These are phyloP conservation scores for Penicillium sp. DNA, from an alignment of 2,329 filamentous ascomycete genomes.

Conservation along the genomic window DNA sequence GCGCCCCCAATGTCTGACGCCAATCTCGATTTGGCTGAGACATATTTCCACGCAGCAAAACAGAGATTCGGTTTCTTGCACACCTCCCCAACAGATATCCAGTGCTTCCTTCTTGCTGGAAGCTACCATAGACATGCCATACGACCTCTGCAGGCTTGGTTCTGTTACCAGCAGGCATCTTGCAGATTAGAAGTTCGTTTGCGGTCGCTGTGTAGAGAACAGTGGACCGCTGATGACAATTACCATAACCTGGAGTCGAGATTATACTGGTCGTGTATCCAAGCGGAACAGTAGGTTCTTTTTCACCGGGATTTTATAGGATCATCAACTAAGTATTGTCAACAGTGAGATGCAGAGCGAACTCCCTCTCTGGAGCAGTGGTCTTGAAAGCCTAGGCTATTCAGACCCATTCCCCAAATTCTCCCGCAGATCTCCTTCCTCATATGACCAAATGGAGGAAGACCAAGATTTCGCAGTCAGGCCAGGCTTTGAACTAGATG, in stretches of 20 bases:
- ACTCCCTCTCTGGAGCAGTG: constrained; percentile 24
- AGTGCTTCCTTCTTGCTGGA: constrained; percentile 25
- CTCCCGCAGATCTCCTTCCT: constrained; percentile 7
- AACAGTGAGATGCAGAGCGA: constrained; percentile 25
- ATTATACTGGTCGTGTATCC: constrained; percentile 29
- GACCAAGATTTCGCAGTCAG: constrained; percentile 2
- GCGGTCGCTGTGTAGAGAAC: constrained; percentile 22
- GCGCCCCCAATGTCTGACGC: constrained; percentile 17
- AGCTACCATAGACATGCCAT: constrained; percentile 23
- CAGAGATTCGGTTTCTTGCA: constrained; percentile 24
- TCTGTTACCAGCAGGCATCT: constrained; percentile 26
- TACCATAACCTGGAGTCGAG: constrained; percentile 25
- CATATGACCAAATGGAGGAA: constrained; percentile 15
- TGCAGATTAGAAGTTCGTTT: constrained; percentile 25
- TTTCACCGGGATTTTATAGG: background rate
- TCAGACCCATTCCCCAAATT: constrained; percentile 23
- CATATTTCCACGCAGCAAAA: constrained; percentile 25
- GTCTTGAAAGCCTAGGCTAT: constrained; percentile 21
- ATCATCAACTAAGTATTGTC: background rate
- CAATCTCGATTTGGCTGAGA: constrained; percentile 21
- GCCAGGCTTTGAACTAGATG: constrained; percentile 5
- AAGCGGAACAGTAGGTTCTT: constrained; percentile 22
- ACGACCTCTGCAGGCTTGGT: constrained; percentile 24
- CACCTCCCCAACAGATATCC: constrained; percentile 23
- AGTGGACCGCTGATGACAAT: constrained; percentile 22